Base-by-base conservation (phyloP, 768 basidiomycete species). In the Porpolomopsis calyptriformis region DNA sequence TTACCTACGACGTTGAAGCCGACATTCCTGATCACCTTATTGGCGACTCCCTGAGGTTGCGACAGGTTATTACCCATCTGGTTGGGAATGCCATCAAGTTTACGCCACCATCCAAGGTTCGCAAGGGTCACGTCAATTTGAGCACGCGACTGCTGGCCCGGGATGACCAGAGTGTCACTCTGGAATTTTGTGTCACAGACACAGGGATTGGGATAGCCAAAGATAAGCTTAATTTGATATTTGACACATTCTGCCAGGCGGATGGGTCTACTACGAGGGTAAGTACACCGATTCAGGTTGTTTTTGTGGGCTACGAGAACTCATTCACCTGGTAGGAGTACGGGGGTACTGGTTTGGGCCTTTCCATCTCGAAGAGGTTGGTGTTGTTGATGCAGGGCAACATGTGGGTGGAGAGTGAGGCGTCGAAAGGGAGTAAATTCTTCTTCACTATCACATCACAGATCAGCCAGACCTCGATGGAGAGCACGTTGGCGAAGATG, bases 211-310 rank as follows among this genome's bases (percentile, higher is more conserved):
- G n/a, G n/a, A n/a, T n/a, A n/a, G n/a, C n/a, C n/a, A n/a, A n/a
- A n/a, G n/a, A n/a, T n/a, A n/a, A n/a, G n/a, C n/a, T n/a, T n/a
- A n/a, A n/a, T n/a, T n/a, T n/a, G n/a, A n/a, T 98, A 60, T 99
- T 98, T 65, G 96, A 99, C 60, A 98, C 96, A 1, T 99, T 99
- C 67, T 91, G 89, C 53, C 96, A 98, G 60, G 96, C 96, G 0
- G 96, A 98, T 70, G 96, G 96, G 20, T 97, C 92, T 6, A 98
- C 96, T 3, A 98, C 93, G 4, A 67, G 94, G 58, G 89, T 88
- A 55, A 35, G 82, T 70, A 6, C 26, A n/a, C 5, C 16, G 26
- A 6, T 7, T 3, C 25, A 4, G 7, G n/a, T 25, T 41, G 31
- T 36, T 39, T 43, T 50, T 43, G 48, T 33, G 44, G 50, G 25